phyloP scores from a whole-genome alignment of 108 stramenopile species.

The Schizochytrium sp. region DNA sequence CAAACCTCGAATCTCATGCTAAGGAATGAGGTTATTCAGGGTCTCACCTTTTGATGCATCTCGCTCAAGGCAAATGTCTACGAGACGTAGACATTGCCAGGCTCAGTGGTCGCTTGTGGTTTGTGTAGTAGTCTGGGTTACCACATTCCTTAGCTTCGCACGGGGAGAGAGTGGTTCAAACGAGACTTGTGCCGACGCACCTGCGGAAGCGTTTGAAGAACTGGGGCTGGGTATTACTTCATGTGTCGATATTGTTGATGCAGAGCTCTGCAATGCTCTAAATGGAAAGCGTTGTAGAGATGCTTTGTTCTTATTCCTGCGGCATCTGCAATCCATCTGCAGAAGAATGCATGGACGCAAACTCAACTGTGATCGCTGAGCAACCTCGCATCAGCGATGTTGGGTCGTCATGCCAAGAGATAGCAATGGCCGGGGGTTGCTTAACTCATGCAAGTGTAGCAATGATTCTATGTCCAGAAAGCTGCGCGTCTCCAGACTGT shows the following conservation, averaged over 20 bases:
- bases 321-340: background rate
- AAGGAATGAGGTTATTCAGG: no score
- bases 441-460: background rate
- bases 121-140: background rate
- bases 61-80: no score
- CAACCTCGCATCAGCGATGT: background rate
- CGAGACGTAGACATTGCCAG: no score
- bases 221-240: background rate
- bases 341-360: background rate
- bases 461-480: background rate
- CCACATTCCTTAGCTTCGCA: background rate
- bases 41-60: no score
- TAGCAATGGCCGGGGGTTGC: conserved; percentile 20
- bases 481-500: background rate
- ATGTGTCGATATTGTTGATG: background rate
- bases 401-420: background rate
- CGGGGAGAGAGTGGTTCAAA: background rate
- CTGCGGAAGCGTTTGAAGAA: background rate
- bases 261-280: background rate
- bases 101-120: no score
- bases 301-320: background rate
- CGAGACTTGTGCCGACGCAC: background rate
- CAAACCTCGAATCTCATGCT: no score
- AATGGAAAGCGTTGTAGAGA: background rate
- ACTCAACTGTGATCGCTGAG: background rate